These are phyloP conservation scores for Nyctanthes arbortristis DNA, from an alignment of 257 asterid species.

Conservation along the genomic window DNA sequence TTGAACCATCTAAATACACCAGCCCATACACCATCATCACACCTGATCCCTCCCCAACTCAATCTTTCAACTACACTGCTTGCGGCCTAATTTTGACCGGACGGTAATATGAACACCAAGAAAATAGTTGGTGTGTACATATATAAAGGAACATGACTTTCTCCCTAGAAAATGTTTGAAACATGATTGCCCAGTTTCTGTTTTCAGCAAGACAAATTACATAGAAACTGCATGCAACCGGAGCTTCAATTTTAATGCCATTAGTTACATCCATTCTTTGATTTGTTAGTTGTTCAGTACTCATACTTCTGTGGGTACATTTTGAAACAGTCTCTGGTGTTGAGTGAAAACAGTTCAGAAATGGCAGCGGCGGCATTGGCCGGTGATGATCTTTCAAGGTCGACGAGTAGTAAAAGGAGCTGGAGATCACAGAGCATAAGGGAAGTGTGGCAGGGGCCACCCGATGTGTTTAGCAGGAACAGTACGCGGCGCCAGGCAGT, in stretches of 20 bases:
- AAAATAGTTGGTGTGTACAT: not conserved
- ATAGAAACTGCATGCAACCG: conserved; percentile 19
- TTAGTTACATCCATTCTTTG: conserved; percentile 12
- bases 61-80: not conserved
- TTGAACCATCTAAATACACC: not conserved
- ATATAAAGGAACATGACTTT: not conserved
- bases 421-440: conserved; percentile 65
- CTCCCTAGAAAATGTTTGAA: conserved; percentile 7
- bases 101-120: not conserved
- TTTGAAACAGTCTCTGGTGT: not conserved
- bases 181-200: conserved; percentile 3
- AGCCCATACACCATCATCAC: not conserved
- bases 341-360: not conserved
- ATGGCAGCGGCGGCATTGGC: conserved; percentile 60
- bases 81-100: conserved; percentile 37
- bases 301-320: not conserved
- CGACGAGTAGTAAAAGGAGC: conserved; percentile 54
- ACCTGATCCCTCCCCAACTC: not conserved
- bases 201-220: not conserved
- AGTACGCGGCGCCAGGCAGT: conserved; percentile 56
- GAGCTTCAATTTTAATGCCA: not conserved
- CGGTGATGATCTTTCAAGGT: conserved; percentile 55
- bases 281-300: conserved; percentile 10
- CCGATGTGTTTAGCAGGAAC: conserved; percentile 57
- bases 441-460: conserved; percentile 67